Evolutionary conservation across 1,284 basidiomycete genomes (phyloP), one percentile per base, ranked within the genome.

Genomic region (Xerocomus amazonicus): DNA sequence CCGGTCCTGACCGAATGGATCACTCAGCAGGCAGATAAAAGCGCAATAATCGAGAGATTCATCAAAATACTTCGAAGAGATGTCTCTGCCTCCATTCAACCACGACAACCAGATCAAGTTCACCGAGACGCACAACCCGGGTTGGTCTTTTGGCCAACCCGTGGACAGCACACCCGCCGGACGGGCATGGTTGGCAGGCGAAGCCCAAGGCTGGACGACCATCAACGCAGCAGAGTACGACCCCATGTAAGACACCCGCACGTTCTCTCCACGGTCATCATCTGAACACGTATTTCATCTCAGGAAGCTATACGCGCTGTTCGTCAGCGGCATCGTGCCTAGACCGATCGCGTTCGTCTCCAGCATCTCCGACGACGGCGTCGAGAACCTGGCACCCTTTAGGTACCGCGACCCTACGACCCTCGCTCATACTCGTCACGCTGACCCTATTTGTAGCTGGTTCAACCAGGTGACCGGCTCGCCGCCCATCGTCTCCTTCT

Each of bases 321-420:
- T 85, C 68, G 75, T 79, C 19, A 76, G 77, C n/a, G 81, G 79
- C 3, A 75, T 86, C 39, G 73, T 74, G 17, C 86, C 86, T 0
- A 73, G 87, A 38, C 86, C 86, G 3, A 75, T 89, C 47, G 86
- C 80, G 0, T 85, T 89, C 54, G 76, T 87, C 5, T 86, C 85
- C 8, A 78, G 78, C 8, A 54, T 83, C 33, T 73, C 74, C 1
- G 66, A 70, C 6, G 66, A 77, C 28, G 84, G 84, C 0, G 57
- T 71, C 1, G 67, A 74, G 52, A 89, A 89, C 56, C 70, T 88
- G 19, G 78, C 82, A 26, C 80, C 80, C 0, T 82, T 80, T 55
- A 80, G 77, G 75, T 75, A 51, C 2, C 28, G 26, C 45, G 3
- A 1, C 6, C 19, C 26, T 9, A 48, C 45, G 23, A 48, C 40